These are phyloP conservation scores for Leccinum subrobustum DNA, from an alignment of 1,284 basidiomycete species.

Conservation along the genomic window DNA sequence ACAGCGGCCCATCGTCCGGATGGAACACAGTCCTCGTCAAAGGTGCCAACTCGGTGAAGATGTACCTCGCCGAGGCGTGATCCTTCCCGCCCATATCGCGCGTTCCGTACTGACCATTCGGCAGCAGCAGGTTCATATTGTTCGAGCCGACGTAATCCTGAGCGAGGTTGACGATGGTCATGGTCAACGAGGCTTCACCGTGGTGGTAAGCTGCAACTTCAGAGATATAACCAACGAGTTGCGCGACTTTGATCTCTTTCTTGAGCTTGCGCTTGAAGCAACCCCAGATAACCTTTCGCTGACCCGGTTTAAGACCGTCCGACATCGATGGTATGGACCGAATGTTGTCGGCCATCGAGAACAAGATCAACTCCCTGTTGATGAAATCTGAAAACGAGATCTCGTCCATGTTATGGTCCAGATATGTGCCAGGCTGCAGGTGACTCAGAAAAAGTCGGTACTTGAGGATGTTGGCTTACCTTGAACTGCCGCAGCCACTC, in stretches of 20 bases:
- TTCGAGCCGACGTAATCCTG: conserved; percentile 97
- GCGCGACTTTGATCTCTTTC: conserved; percentile 94
- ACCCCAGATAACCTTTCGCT: conserved; percentile 94
- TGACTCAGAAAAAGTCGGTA: conserved; percentile 6
- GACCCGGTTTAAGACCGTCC: conserved; percentile 98
- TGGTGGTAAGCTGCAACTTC: conserved; percentile 98
- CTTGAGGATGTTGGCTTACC: conserved; percentile 41
- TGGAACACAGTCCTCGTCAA: conserved; percentile 85
- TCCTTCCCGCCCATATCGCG: conserved; percentile 91
- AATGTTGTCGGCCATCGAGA: conserved; percentile 99
- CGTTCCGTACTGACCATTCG: conserved; percentile 97
- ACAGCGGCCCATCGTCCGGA: conserved; percentile 80
- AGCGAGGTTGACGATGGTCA: conserved; percentile 93
- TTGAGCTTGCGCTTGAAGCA: conserved; percentile 95
- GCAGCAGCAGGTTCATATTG: conserved; percentile 89
- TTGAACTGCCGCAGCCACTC: conserved; percentile 97
- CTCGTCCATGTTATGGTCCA: conserved; percentile 87
- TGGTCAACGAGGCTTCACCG: conserved; percentile 84
- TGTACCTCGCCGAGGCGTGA: conserved; percentile 96
- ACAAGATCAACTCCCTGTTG: conserved; percentile 97
- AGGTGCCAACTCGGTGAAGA: conserved; percentile 82
- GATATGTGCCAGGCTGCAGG: conserved; percentile 87
- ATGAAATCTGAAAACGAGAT: conserved; percentile 95
- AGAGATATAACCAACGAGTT: conserved; percentile 92
- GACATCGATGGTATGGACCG: conserved; percentile 92